Base-by-base conservation (phyloP, 345 rosid species). In the Melaleuca quinquenervia region DNA sequence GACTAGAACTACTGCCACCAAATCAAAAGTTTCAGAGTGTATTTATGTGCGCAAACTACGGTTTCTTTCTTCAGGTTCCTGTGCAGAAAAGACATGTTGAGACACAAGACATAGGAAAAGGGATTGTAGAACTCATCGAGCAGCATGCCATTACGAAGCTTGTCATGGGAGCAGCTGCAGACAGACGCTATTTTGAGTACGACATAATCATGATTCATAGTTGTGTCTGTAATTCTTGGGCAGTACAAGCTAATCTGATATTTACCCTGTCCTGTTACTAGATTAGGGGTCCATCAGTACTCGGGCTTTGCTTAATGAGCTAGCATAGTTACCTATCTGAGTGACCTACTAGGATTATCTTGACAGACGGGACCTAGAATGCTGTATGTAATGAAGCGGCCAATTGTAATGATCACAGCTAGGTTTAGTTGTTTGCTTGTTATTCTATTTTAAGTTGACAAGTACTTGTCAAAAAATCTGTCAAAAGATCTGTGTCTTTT, bases 111-210 rank as follows among this genome's bases (percentile, higher is more conserved):
- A 89, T 91, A 82, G 93, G 91, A 22, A 90, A 90, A 82, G 98
- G 98, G 78, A 94, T 95, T 74, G 85, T 95, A 83, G 96, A 94
- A 89, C 95, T 95, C 62, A 88, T 92, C 16, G 90, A 87, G 82
- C 91, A 80, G 85, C 90, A 92, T 87, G 87, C 87, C 54, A 90
- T 94, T 36, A 93, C 89, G 85, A 93, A 92, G 89, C 95, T 91
- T 84, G 94, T 94, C 64, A 93, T 94, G 95, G 98, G 96, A 89
- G 98, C 96, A 62, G 97, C 96, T 86, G 93, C 98, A 55, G 90
- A 93, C 85, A 87, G 89, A 75, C 91, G 86, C 88, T 91, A 89
- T 86, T 84, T 92, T 49, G 89, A 87, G 96, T 95, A 92, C 6
- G n/a, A 48, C 75, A 56, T 41, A 74, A 48, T 60, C 41, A 55